Percentiles rank a stretch among this genome's conserved stretches.
phyloP scores from a whole-genome alignment of 148 eudicot genomes.

The Selenicereus undatus region DNA sequence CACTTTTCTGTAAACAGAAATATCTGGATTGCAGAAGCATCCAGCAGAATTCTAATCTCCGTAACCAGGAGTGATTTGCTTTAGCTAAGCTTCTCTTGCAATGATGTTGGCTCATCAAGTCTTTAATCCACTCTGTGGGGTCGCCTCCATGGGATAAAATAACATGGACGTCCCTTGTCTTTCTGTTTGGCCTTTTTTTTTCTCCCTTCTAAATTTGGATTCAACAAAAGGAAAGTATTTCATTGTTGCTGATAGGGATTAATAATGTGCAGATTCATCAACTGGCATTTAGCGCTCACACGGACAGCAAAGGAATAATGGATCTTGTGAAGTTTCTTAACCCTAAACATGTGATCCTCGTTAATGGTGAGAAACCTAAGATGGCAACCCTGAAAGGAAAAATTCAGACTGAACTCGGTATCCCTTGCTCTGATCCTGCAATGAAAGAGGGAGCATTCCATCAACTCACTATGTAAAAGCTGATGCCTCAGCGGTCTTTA shows the following conservation, averaged over 20 bases:
- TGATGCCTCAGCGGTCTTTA: constrained; percentile 51
- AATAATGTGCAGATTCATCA: constrained; percentile 59
- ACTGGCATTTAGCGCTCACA: constrained; percentile 88
- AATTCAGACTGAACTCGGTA: constrained; percentile 62
- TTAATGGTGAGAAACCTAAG: constrained; percentile 91
- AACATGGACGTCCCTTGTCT: too few species aligned
- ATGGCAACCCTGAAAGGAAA: constrained; percentile 60
- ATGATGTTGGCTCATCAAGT: too few species aligned
- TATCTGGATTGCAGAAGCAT: too few species aligned
- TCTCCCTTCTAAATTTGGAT: too few species aligned
- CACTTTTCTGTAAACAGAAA: too few species aligned
- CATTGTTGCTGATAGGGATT: neutral
- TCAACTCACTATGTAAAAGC: constrained; percentile 62
- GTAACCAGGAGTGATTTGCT: too few species aligned
- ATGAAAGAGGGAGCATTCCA: constrained; percentile 50
- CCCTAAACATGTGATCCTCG: constrained; percentile 86
- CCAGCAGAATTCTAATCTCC: too few species aligned
- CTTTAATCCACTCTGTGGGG: too few species aligned
- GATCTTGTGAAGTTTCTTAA: constrained; percentile 82
- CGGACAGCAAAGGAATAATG: constrained; percentile 96
- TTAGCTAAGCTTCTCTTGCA: too few species aligned
- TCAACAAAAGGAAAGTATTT: neutral
- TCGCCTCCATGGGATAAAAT: too few species aligned
- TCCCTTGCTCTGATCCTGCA: constrained; percentile 69
- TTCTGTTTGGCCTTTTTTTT: too few species aligned